These are phyloP conservation scores for Puccinia polysora DNA, from an alignment of 1,284 basidiomycete species.

Conservation along the genomic window DNA sequence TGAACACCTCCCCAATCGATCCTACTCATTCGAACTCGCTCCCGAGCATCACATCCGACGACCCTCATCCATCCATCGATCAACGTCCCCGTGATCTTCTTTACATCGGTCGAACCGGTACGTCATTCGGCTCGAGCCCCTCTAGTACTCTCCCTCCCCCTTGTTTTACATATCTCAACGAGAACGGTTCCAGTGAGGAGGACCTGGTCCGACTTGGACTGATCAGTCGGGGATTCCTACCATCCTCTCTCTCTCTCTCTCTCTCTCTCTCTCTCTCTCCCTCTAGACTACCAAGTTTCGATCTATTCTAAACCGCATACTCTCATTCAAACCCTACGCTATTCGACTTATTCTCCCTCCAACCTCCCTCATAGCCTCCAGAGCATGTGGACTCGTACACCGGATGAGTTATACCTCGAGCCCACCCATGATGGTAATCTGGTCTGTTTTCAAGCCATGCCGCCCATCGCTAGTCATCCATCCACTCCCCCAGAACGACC, in stretches of 20 bases:
- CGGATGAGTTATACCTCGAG: slow-evolving; percentile 71
- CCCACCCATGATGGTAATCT: slow-evolving; percentile 69
- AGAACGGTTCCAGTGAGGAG: too few species aligned
- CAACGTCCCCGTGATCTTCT: slow-evolving; percentile 56
- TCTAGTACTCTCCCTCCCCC: too few species aligned
- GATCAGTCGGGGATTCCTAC: too few species aligned
- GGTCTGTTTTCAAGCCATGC: slow-evolving; percentile 62
- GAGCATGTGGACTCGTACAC: slow-evolving; percentile 63
- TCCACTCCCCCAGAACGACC: slow-evolving; percentile 3
- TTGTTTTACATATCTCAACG: too few species aligned
- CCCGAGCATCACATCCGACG: slow-evolving; percentile 44
- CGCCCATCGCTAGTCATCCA: slow-evolving; percentile 48
- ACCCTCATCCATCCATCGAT: slow-evolving; percentile 45
- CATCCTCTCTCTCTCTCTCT: too few species aligned
- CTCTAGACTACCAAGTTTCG: slow-evolving; percentile 53
- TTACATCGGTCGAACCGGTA: slow-evolving; percentile 75
- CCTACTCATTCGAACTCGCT: too few species aligned
- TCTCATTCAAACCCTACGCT: slow-evolving; percentile 68
- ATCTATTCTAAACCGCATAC: slow-evolving; percentile 51
- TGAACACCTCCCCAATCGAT: too few species aligned
- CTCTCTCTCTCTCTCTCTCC: neutral
- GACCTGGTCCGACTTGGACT: too few species aligned
- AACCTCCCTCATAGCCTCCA: slow-evolving; percentile 56
- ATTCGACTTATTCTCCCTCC: slow-evolving; percentile 62
- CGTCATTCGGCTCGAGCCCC: too few species aligned